Conservation (phyloP, 805 yeast genomes). For the Citeromyces matritensis region DNA sequence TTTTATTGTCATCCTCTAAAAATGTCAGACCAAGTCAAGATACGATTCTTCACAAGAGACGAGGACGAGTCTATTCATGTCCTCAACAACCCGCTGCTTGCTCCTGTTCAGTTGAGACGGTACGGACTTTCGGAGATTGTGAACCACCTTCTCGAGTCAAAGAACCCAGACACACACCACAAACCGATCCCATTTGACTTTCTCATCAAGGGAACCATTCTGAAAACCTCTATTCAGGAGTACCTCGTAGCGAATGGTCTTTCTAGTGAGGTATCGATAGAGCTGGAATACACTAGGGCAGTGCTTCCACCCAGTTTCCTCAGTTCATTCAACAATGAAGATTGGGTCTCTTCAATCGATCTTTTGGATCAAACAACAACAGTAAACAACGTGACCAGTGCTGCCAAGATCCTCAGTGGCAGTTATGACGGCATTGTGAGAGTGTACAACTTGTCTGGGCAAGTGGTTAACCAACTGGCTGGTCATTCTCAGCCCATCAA, state of each 20-base stretch:
- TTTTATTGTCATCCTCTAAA: not conserved
- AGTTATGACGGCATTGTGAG: conserved; percentile 92
- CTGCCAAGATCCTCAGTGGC: conserved; percentile 63
- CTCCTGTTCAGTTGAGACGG: conserved; percentile 75
- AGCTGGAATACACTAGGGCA: conserved; percentile 82
- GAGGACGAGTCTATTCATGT: conserved; percentile 60
- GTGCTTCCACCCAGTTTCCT: conserved; percentile 88
- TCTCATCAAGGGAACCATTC: conserved; percentile 68
- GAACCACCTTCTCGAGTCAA: conserved; percentile 57
- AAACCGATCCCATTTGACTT: conserved; percentile 85
- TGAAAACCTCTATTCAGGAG: conserved; percentile 67
- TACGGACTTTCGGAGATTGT: conserved; percentile 92
- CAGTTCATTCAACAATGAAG: conserved; percentile 82
- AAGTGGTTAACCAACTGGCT: conserved; percentile 60
- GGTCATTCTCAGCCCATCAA: conserved; percentile 87
- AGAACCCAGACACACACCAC: conserved; percentile 24
- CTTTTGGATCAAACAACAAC: conserved; percentile 19
- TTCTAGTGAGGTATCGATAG: conserved; percentile 66
- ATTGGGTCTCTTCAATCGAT: conserved; percentile 81
- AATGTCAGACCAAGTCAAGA: conserved; percentile 39
- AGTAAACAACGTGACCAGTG: conserved; percentile 20
- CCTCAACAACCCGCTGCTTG: conserved; percentile 69
- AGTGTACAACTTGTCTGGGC: conserved; percentile 73
- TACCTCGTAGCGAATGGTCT: conserved; percentile 66
- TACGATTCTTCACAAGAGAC: conserved; percentile 78